Conservation (phyloP, 768 basidiomycete genomes). For the Kwoniella sp. region DNA sequence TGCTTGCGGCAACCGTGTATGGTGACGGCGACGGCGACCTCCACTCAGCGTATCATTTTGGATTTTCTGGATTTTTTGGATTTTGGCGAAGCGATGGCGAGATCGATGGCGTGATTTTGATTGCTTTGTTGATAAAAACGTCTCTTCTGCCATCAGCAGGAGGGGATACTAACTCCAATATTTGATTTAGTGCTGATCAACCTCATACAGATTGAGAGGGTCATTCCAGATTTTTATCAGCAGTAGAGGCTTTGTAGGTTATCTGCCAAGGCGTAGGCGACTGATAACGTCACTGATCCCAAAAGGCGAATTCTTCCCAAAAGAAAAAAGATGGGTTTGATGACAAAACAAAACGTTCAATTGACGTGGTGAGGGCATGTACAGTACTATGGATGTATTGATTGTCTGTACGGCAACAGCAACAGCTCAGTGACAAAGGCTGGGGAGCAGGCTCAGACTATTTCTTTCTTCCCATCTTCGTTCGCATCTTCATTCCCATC, state of each 20-base stretch:
- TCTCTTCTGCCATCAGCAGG: background rate
- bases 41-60: background rate
- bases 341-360: constrained; percentile 1
- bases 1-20: background rate
- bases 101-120: constrained; percentile 23
- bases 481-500: background rate
- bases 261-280: background rate
- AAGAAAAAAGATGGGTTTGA: constrained; percentile 5
- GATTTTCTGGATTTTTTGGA: too few relatives aligned
- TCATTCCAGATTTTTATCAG: constrained; percentile 19
- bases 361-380: background rate
- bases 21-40: background rate
- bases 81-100: constrained; percentile 17
- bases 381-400: too few relatives aligned
- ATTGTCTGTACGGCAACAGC: background rate
- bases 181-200: background rate
- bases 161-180: too few relatives aligned
- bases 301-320: constrained; percentile 8
- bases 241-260: background rate
- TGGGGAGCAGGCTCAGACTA: too few relatives aligned
- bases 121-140: constrained; percentile 1
- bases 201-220: background rate
- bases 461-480: background rate
- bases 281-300: constrained; percentile 6
- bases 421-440: too few relatives aligned